Conservation (phyloP, 192 early-diverging fungal genomes). For the Funneliformis geosporum region DNA sequence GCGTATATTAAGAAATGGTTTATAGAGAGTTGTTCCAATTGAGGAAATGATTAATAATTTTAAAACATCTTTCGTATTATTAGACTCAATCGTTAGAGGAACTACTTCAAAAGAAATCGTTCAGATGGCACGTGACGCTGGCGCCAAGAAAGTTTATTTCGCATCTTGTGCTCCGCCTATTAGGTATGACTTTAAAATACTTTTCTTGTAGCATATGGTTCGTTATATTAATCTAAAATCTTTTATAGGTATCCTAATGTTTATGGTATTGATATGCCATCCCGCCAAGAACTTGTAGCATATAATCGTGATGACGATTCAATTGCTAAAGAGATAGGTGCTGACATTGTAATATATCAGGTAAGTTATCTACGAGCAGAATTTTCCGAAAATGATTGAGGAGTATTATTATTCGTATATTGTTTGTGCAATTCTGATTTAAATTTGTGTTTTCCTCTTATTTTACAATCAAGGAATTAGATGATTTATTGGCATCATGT, state of each 20-base stretch:
- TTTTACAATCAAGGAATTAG: conserved; percentile 55
- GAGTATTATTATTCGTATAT: background rate
- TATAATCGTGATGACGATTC: conserved; percentile 75
- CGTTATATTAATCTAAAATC: conserved; percentile 34
- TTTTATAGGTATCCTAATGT: conserved; percentile 88
- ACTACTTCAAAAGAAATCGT: conserved; percentile 99
- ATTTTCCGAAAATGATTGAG: conserved; percentile 4
- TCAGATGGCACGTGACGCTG: conserved; percentile 98
- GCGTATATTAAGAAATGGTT: conserved; percentile 21
- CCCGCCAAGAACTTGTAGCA: conserved; percentile 88
- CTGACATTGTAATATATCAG: conserved; percentile 96
- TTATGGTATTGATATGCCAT: conserved; percentile 99
- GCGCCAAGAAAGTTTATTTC: conserved; percentile 98
- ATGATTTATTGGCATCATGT: conserved; percentile 84
- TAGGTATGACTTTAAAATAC: conserved; percentile 40
- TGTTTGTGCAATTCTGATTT: background rate
- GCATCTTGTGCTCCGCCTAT: conserved; percentile 97
- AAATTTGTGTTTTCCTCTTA: background rate
- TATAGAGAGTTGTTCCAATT: background rate
- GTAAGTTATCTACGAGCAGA: conserved; percentile 39
- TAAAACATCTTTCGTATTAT: background rate
- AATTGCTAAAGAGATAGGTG: conserved; percentile 87
- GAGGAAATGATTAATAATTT: conserved; percentile 17
- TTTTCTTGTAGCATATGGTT: background rate
- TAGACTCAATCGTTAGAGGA: conserved; percentile 98